These are phyloP conservation scores for Heterobasidion parviporum DNA, from an alignment of 1,284 basidiomycete species.

Conservation along the genomic window DNA sequence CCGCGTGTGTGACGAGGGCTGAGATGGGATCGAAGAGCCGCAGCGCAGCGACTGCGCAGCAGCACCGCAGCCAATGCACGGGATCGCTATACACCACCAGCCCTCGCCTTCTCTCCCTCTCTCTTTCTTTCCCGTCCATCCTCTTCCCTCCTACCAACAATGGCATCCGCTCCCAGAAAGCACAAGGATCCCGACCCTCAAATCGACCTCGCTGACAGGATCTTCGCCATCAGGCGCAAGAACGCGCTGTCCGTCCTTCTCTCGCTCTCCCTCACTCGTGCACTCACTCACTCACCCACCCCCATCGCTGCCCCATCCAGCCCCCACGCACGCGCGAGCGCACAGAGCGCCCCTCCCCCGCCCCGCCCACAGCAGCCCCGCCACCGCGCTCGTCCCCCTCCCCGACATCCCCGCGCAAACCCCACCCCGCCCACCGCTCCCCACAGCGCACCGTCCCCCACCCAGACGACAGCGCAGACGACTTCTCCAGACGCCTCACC, in stretches of 20 bases:
- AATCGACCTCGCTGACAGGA: constrained; percentile 59
- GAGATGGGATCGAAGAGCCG: not conserved
- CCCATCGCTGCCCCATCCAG: constrained; percentile 22
- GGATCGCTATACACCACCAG: constrained; percentile 16
- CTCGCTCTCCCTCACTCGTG: not conserved
- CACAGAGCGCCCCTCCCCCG: constrained; percentile 28
- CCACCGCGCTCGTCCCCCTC: constrained; percentile 19
- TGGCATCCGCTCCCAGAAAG: constrained; percentile 17
- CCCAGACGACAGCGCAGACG: constrained; percentile 52
- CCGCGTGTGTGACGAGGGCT: not conserved
- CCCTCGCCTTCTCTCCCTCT: constrained; percentile 9
- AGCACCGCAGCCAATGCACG: constrained; percentile 15
- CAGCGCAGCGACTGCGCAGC: constrained; percentile 7
- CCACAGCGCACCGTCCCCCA: constrained; percentile 22
- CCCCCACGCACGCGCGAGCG: constrained; percentile 37
- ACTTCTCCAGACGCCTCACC: constrained; percentile 61
- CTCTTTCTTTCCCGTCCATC: constrained; percentile 7
- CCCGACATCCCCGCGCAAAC: constrained; percentile 22
- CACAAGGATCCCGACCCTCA: constrained; percentile 33
- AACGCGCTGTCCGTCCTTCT: constrained; percentile 45
- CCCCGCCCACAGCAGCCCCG: constrained; percentile 15
- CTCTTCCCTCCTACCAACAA: constrained; percentile 8
- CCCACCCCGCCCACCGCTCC: constrained; percentile 13
- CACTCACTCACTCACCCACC: not conserved
- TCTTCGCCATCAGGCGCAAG: constrained; percentile 56